Evolutionary conservation across 208 protist genomes (phyloP).

Genomic region (Herpetomonas muscarum): DNA sequence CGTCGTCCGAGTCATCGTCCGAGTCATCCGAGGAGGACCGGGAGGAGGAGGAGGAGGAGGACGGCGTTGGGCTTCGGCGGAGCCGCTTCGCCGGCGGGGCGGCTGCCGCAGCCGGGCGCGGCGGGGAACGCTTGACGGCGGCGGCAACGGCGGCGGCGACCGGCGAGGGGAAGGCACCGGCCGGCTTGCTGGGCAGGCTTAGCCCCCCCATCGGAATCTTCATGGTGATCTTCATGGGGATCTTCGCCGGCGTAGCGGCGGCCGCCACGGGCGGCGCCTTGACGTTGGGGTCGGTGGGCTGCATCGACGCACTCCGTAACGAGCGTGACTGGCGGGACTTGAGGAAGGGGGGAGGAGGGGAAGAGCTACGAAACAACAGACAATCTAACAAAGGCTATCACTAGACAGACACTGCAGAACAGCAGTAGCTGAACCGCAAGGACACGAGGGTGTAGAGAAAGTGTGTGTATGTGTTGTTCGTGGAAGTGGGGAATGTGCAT

Average conservation of each 20-base stretch:
- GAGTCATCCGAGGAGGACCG: conserved; percentile 17
- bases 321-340: too few species aligned
- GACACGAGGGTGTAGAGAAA: too few species aligned
- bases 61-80: conserved; percentile 18
- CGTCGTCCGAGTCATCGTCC: conserved; percentile 5
- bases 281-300: background rate
- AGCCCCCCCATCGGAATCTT: conserved; percentile 30
- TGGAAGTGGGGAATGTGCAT: background rate
- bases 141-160: conserved; percentile 16
- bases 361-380: background rate
- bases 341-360: background rate
- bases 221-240: conserved; percentile 51
- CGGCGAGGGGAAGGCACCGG: conserved; percentile 16
- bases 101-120: conserved; percentile 8
- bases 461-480: background rate
- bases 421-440: too few species aligned
- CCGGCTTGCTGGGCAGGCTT: conserved; percentile 22
- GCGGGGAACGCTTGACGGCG: background rate
- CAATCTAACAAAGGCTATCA: too few species aligned
- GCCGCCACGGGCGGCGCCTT: background rate
- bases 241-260: conserved; percentile 36
- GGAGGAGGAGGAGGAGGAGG: conserved; percentile 16
- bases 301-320: too few species aligned
- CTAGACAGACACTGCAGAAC: too few species aligned
- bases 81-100: conserved; percentile 19